A percentile compares a stretch with the other conserved stretches of the same genome.
Conservation (phyloP, 2,329 filamentous ascomycete genomes). For the Didymosphaeria variabile region DNA sequence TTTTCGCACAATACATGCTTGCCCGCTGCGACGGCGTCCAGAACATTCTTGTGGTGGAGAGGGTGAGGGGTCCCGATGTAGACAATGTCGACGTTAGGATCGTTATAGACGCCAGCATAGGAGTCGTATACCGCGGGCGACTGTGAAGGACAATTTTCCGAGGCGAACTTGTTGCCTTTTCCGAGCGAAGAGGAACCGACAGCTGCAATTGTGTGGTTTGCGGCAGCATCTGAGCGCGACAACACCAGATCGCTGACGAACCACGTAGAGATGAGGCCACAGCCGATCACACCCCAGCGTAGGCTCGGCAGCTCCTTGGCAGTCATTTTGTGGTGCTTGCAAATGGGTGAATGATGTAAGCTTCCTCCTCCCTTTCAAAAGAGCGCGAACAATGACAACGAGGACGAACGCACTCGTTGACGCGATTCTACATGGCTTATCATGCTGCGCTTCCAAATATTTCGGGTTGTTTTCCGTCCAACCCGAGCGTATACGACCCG, state of each 20-base stretch:
- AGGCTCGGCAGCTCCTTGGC: conserved; percentile 4
- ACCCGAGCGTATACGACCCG: background rate
- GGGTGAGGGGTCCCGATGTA: conserved; percentile 92
- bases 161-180: conserved; percentile 1
- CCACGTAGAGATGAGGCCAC: conserved; percentile 20
- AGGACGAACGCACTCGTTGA: background rate
- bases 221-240: conserved; percentile 17
- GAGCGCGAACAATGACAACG: background rate
- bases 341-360: background rate
- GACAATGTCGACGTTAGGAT: conserved; percentile 82
- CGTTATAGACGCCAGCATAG: conserved; percentile 81
- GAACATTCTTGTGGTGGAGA: conserved; percentile 90
- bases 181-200: conserved; percentile 26
- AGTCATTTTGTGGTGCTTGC: background rate
- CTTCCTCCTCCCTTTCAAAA: background rate
- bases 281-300: conserved; percentile 14
- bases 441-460: background rate
- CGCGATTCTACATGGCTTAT: background rate
- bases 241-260: conserved; percentile 17
- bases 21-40: conserved; percentile 80
- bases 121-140: conserved; percentile 68
- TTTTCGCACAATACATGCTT: conserved; percentile 94
- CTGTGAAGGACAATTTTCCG: background rate
- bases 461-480: background rate
- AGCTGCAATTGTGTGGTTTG: conserved; percentile 25